Evolutionary conservation across 768 basidiomycete genomes (phyloP).

Genomic region (Tylopilus cervinicoccineus): DNA sequence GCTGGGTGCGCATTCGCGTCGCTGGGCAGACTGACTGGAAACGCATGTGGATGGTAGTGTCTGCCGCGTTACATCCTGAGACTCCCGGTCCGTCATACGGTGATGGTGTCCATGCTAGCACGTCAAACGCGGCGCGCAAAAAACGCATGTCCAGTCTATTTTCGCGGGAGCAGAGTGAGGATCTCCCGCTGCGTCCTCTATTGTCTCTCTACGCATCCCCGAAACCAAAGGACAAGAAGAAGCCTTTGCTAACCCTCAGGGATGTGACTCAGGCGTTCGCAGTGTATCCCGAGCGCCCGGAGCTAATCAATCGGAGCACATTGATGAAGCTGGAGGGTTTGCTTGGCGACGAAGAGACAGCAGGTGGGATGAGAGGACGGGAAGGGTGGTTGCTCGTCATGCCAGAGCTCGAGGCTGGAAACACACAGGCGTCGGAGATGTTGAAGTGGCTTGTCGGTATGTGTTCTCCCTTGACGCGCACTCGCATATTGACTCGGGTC

Average conservation of each 20-base stretch:
- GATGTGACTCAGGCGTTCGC: conserved; percentile 84
- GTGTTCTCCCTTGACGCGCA: conserved; percentile 21
- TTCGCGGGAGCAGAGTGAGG: conserved; percentile 42
- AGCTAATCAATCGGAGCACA: conserved; percentile 83
- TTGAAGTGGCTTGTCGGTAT: conserved; percentile 85
- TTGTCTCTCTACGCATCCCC: conserved; percentile 59
- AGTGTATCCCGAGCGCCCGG: conserved; percentile 94
- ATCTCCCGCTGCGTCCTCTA: conserved; percentile 34
- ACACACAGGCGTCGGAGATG: conserved; percentile 74
- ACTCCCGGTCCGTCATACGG: conserved; percentile 20
- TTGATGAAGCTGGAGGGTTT: conserved; percentile 89
- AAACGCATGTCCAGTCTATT: conserved; percentile 65
- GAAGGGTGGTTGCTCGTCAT: conserved; percentile 90
- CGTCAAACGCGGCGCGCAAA: conserved; percentile 29
- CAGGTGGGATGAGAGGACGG: conserved; percentile 59
- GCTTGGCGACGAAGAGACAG: conserved; percentile 72
- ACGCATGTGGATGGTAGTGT: conserved; percentile 78
- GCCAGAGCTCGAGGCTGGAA: conserved; percentile 73
- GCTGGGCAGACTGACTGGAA: conserved; percentile 99
- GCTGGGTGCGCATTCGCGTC: conserved; percentile 85
- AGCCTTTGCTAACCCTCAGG: conserved; percentile 62
- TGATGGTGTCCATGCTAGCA: conserved; percentile 25
- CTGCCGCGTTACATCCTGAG: conserved; percentile 39
- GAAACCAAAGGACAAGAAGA: conserved; percentile 74
- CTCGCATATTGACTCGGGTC: conserved; percentile 9